These are phyloP conservation scores for Claviceps humidiphila DNA, from an alignment of 2,329 filamentous ascomycete species.

Conservation along the genomic window DNA sequence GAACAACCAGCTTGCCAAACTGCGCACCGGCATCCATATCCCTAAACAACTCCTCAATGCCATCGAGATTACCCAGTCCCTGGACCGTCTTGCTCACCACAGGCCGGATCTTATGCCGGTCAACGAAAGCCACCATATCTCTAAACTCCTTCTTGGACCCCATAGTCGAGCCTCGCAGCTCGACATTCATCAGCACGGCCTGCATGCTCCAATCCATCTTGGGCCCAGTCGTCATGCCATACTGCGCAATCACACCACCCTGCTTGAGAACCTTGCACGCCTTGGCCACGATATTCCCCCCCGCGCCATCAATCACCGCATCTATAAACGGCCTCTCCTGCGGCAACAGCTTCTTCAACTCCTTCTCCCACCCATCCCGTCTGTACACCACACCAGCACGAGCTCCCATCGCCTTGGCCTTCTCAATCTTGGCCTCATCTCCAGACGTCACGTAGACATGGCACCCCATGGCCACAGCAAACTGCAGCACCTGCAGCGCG, in stretches of 20 bases:
- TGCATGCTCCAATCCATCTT: conserved; percentile 79
- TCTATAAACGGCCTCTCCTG: conserved; percentile 58
- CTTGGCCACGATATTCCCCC: conserved; percentile 67
- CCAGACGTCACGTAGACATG: conserved; percentile 75
- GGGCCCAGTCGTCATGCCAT: conserved; percentile 81
- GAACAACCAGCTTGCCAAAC: conserved; percentile 85
- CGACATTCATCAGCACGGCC: conserved; percentile 76
- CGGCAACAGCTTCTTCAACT: conserved; percentile 50
- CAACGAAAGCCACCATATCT: conserved; percentile 82
- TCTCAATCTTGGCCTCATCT: conserved; percentile 59
- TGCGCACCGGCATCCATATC: conserved; percentile 78
- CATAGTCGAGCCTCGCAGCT: conserved; percentile 80
- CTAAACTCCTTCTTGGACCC: conserved; percentile 77
- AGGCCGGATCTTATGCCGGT: conserved; percentile 57
- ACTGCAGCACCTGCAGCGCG: conserved; percentile 67
- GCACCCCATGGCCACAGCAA: conserved; percentile 60
- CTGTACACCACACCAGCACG: conserved; percentile 74
- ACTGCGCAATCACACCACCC: conserved; percentile 73
- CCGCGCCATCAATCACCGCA: conserved; percentile 80
- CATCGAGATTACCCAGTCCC: conserved; percentile 62
- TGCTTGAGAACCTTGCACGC: conserved; percentile 56
- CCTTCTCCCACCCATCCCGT: conserved; percentile 67
- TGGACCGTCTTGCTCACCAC: conserved; percentile 63
- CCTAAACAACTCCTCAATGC: conserved; percentile 70
- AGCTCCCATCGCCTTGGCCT: conserved; percentile 60